Base-by-base conservation (phyloP, 371 early-diverging fungal genomes). In the Parasitella parasitica region DNA sequence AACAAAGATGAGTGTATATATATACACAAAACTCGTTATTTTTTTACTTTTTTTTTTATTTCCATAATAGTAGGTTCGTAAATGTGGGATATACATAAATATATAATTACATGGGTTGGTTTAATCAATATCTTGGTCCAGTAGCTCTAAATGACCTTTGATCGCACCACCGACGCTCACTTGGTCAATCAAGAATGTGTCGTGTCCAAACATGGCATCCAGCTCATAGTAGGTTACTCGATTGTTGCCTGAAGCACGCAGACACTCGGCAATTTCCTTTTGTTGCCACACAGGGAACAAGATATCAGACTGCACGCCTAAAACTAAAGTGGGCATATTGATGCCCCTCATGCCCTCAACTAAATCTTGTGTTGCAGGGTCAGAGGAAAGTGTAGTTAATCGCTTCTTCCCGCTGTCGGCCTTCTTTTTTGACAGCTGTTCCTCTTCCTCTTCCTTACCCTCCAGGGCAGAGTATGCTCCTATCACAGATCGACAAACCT, bases 131-230 rank as follows among this genome's bases (percentile, higher is more conserved):
- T 61, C 55, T 26, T 60, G 51, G 20, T 78, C 83, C 35, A 76
- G 62, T 35, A 86, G 70, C 58, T 95, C 95, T 43, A 95, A 72
- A 73, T 95, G 95, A 9, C 97, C 97, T 75, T 95, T 95, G 65
- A 97, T 87, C 11, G 98, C 96, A 32, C 91, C 91, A 24, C 97
- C 98, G 15, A 97, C 94, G 61, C 88, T 91, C 53, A 89, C 87
- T 27, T 86, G 70, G 69, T 96, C 96, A 63, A 97, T 91, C 72
- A 96, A 83, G 71, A 97, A 97, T 7, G 98, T 96, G 66, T 97
- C 97, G 72, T 97, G 98, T 6, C 98, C 98, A 76, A 92, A 97
- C 84, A 94, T 88, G 24, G 95, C 89, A 73, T 97, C 98, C n/a
- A 97, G 73, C 76, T 97, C 98, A 66, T 95, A 97, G 70, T 95